Evolutionary conservation across 2,329 filamentous ascomycete species (phyloP).

Genomic region (Pestalotiopsis sp.): DNA sequence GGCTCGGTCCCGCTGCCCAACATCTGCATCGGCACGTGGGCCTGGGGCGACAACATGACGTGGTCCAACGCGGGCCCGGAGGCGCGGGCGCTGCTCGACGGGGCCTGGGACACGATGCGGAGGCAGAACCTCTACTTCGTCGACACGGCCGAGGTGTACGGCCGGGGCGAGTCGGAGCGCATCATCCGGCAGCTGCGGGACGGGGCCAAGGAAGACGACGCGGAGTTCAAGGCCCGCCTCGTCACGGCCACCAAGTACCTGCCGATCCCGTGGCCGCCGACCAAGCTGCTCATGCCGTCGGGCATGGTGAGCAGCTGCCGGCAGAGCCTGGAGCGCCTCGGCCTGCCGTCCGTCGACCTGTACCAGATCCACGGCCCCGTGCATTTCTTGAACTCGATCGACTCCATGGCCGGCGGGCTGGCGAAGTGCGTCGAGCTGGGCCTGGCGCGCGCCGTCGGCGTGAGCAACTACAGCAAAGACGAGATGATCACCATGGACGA

Average conservation of each 20-base stretch:
- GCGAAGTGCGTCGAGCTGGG: constrained; percentile 42
- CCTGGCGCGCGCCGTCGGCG: constrained; percentile 39
- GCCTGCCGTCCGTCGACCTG: constrained; percentile 33
- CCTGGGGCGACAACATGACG: constrained; percentile 17
- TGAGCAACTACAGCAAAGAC: constrained; percentile 41
- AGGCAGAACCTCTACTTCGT: constrained; percentile 38
- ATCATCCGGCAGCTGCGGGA: constrained; percentile 40
- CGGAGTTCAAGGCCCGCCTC: constrained; percentile 25
- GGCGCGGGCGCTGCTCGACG: constrained; percentile 37
- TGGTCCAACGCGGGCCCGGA: constrained; percentile 20
- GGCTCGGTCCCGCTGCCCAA: constrained; percentile 19
- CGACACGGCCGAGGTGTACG: constrained; percentile 44
- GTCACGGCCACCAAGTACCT: constrained; percentile 42
- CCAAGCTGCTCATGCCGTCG: constrained; percentile 23
- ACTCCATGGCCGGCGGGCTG: constrained; percentile 38
- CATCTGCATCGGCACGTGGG: constrained; percentile 19
- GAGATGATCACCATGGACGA: constrained; percentile 42
- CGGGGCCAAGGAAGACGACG: constrained; percentile 26
- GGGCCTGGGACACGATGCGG: constrained; percentile 19
- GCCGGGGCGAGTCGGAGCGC: constrained; percentile 39
- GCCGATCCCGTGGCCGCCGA: constrained; percentile 32
- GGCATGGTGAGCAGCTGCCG: constrained; percentile 36
- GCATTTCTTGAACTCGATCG: constrained; percentile 36
- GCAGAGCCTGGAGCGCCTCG: constrained; percentile 36
- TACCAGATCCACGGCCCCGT: constrained; percentile 42